A percentile compares a stretch with the other conserved stretches of the same genome.
phyloP scores from a whole-genome alignment of 306 rosid species.

The Cicer arietinum region DNA sequence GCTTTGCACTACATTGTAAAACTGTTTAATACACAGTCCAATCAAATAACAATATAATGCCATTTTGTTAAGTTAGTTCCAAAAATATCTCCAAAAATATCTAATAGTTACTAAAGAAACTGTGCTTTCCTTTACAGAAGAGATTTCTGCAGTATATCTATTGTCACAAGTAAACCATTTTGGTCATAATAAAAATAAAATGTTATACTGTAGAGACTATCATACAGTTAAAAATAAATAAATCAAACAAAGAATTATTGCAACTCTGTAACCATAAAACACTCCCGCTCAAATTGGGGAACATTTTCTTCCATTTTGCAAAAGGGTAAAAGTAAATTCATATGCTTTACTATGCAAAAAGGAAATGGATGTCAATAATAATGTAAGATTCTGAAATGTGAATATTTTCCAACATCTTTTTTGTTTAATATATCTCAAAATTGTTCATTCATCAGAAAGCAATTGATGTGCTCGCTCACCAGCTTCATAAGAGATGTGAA shows the following conservation, averaged over 20 bases:
- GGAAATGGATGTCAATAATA: not conserved
- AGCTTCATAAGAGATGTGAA: slow-evolving; percentile 91
- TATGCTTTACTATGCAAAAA: not conserved
- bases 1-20: too few relatives aligned
- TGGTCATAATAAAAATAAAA: slow-evolving; percentile 9
- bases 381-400: not conserved
- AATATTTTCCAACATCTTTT: slow-evolving; percentile 5
- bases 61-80: too few relatives aligned
- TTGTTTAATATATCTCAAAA: slow-evolving; percentile 21
- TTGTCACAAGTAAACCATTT: slow-evolving; percentile 31
- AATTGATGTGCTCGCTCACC: slow-evolving; percentile 55
- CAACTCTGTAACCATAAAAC: not conserved
- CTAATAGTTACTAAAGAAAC: slow-evolving; percentile 2
- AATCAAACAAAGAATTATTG: slow-evolving; percentile 4
- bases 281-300: slow-evolving; percentile 10
- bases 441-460: slow-evolving; percentile 8
- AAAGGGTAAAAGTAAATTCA: slow-evolving; percentile 23
- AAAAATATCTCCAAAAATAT: too few relatives aligned
- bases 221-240: slow-evolving; percentile 8
- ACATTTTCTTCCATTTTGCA: not conserved
- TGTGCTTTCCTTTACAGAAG: slow-evolving; percentile 13
- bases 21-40: too few relatives aligned
- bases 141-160: slow-evolving; percentile 24
- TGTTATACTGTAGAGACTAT: slow-evolving; percentile 8
- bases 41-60: too few relatives aligned